Base-by-base conservation (phyloP, 2,329 filamentous ascomycete genomes). In the Amauroascus niger region DNA sequence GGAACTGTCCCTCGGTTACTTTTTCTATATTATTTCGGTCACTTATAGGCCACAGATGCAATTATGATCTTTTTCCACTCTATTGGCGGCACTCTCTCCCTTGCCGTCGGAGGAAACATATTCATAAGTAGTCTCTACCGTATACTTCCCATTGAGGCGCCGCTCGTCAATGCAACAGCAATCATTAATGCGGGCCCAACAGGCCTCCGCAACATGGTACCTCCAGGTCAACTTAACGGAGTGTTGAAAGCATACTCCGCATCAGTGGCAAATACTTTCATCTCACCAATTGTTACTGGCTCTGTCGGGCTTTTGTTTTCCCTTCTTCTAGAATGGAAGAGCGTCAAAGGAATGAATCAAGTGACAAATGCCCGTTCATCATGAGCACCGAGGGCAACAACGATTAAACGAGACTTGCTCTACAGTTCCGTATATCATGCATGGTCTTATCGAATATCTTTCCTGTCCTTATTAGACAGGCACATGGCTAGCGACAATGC, bases 241-340 rank as follows among this genome's bases (percentile, higher is more conserved):
- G 82, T 89, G 6, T 69, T 82, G 1, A 58, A 71, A 0, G 83
- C 81, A 0, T 87, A 88, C 69, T 86, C 86, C 62, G 64, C 72
- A 24, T 73, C 82, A 0, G 65, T 88, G 35, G 74, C 74, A 1
- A 68, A 75, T 54, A 76, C 76, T 0, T 87, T 84, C 62, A 77
- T 79, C 57, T 78, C 86, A 8, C 76, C 74, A 1, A 69, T 83
- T 6, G 76, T 77, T 1, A 69, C 82, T 61, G 72, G 75, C 0
- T 71, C 71, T 9, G 52, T 83, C 6, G 76, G 74, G 3, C 71
- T 84, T 13, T 30, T 83, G 6, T 82, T 79, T 0, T 73, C 76
- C 0, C 61, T 74, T 0, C 68, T 71, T 5, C 76, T 86, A 59
- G 78, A 86, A 69, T 86, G 81, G 82, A 45, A 30, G 13, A 49